Conservation (phyloP, 202 grass and related monocot species). For the Setaria viridis region DNA sequence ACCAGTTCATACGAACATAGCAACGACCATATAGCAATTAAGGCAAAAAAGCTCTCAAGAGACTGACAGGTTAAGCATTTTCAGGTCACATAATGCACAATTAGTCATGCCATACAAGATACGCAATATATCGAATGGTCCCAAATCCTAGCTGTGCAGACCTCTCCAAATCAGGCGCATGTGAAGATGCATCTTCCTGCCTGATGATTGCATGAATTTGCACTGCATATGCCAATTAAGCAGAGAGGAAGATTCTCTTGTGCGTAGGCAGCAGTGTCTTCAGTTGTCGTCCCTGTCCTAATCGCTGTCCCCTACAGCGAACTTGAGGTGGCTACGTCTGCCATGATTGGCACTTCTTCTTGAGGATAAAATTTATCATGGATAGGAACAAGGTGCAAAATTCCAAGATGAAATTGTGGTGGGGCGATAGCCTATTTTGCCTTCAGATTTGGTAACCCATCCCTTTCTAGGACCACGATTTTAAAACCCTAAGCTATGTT, state of each 20-base stretch:
- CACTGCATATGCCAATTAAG: conserved; percentile 37
- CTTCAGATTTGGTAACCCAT: conserved; percentile 26
- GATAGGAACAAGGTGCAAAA: conserved; percentile 42
- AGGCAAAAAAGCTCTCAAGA: neutral
- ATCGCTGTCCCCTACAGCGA: conserved; percentile 18
- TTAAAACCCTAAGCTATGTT: neutral
- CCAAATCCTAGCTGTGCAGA: conserved; percentile 2
- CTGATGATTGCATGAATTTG: neutral
- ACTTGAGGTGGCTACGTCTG: conserved; percentile 44
- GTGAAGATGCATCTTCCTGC: conserved; percentile 43
- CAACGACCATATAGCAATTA: neutral
- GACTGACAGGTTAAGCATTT: conserved; percentile 37
- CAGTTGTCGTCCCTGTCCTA: conserved; percentile 38
- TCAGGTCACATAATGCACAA: neutral
- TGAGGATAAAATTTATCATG: conserved; percentile 4
- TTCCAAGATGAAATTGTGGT: conserved; percentile 31
- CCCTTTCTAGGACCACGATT: conserved; percentile 35
- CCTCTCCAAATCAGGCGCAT: conserved; percentile 27
- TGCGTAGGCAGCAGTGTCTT: conserved; percentile 31
- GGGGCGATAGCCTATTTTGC: conserved; percentile 12
- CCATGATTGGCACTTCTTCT: conserved; percentile 30
- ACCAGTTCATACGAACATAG: neutral
- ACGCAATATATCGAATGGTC: neutral
- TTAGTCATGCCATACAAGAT: neutral
- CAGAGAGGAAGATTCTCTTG: conserved; percentile 41